These are phyloP conservation scores for Collybia nuda DNA, from an alignment of 768 basidiomycete genomes.

Conservation along the genomic window DNA sequence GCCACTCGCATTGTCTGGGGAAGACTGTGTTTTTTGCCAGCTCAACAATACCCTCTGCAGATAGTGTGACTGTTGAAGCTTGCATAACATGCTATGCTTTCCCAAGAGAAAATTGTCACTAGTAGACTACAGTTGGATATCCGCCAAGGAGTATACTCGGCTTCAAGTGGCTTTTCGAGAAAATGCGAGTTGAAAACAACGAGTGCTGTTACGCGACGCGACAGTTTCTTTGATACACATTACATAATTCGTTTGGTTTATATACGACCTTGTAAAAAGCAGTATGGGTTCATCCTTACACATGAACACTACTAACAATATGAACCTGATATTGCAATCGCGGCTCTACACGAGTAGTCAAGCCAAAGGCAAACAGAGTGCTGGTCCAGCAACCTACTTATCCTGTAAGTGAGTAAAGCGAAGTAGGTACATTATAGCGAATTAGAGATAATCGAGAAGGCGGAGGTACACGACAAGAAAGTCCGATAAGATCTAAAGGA, in stretches of 20 bases:
- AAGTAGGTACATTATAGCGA: constrained; percentile 2
- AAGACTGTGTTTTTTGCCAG: constrained; percentile 13
- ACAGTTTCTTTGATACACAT: too few species aligned
- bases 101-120: background rate
- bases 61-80: constrained; percentile 11
- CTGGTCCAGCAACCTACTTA: background rate
- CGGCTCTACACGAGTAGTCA: too few species aligned
- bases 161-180: too few species aligned
- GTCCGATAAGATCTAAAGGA: constrained; percentile 5
- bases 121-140: constrained; percentile 1
- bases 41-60: constrained; percentile 10
- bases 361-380: too few species aligned
- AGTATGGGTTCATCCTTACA: too few species aligned
- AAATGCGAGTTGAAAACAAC: too few species aligned
- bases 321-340: too few species aligned
- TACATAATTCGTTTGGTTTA: too few species aligned
- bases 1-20: constrained; percentile 19
- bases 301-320: too few species aligned
- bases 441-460: background rate
- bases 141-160: background rate
- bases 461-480: background rate
- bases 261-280: too few species aligned
- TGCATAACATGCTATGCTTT: constrained; percentile 16
- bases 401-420: background rate
- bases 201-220: too few species aligned